Evolutionary conservation across 768 basidiomycete genomes (phyloP), one percentile per base, ranked within the genome.

Genomic region (Lactarius hatsudake): DNA sequence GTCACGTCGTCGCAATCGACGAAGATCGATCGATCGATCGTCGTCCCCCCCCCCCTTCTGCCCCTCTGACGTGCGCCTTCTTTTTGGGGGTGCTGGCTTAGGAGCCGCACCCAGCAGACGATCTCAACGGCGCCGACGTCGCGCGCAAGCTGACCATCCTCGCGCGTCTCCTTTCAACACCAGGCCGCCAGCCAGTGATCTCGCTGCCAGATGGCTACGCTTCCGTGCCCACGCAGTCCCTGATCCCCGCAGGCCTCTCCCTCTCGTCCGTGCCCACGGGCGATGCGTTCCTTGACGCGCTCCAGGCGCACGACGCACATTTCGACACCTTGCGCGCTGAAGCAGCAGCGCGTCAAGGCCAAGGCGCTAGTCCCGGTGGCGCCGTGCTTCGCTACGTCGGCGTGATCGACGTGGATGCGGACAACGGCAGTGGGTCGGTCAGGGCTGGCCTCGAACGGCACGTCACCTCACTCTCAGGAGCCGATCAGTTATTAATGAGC

Each of bases 91-190:
- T 8, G 8, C n/a, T 38, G 26, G 20, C n/a, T 17, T 69, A 97
- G 95, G 97, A 99, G 81, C 97, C 97, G 6, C 93, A 99, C 76
- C 97, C 97, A 0, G 91, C 89, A 36, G 96, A 98, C 73, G 97
- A 99, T 76, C 87, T 99, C 54, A 96, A 94, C 69, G 97, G 97
- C 6, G 91, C 91, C 40, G 97, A 99, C 77, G 97, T 99, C 57
- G 96, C 96, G 2, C 88, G 97, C 55, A 99, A 99, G 77, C 86
- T 99, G 58, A 94, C 94, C 62, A 99, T 99, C 78, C 84, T 99
- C 64, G 89, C 94, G 0, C 89, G 97, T 61, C 85, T 87, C 73
- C 84, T 94, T 67, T 82, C 86, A 5, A 74, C 79, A 0, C 76
- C 82, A 1, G 78, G 84, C 0, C 80, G 84, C 0, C 80, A 43